Base-by-base conservation (phyloP, 139 green algal species). In the Chlamydomonas urium region DNA sequence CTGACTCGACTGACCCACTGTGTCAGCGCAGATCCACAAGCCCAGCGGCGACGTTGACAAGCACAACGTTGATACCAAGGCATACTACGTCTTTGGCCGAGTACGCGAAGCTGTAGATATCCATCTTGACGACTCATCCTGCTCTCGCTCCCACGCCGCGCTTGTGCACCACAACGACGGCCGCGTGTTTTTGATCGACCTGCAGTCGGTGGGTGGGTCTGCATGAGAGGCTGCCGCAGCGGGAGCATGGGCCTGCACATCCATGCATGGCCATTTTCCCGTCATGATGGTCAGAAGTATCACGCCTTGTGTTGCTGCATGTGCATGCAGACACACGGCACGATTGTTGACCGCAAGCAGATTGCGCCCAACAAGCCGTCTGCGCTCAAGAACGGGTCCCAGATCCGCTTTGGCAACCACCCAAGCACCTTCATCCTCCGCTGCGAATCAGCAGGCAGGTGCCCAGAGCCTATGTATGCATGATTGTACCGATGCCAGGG, bases 91-190 rank as follows among this genome's bases (percentile, higher is more conserved):
- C 3, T 63, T 73, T 73, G 66, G 66, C 62, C n/a, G n/a, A n/a
- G n/a, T n/a, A 73, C 38, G 66, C 42, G 26, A 42, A n/a, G 17
- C 19, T 28, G 21, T 84, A 48, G 72, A 83, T 26, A 70, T 91
- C 6, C 14, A 47, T 0, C 36, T 91, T 1, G 56, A 77, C 14
- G 61, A 88, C 67, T 28, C 74, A 32, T 76, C 65, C 17, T 70
- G 69, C 37, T 83, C 69, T 1, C 38, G 81, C 2, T 36, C 81
- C 6, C 87, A 93, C 70, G 88, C 87, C 4, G 88, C 85, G 4
- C 48, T 93, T 0, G 87, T 92, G n/a, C 86, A 91, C 57, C 87
- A 92, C 56, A 33, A 74, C 1, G 87, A 93, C 75, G 87, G 85
- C 1, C 79, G 88, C 2, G 34, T 89, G 10, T 93, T 86, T 50